Percentiles rank a stretch among this genome's conserved stretches.
Evolutionary conservation across 495 filamentous ascomycete genomes (phyloP).

Genomic region (Jackrogersella minutella): DNA sequence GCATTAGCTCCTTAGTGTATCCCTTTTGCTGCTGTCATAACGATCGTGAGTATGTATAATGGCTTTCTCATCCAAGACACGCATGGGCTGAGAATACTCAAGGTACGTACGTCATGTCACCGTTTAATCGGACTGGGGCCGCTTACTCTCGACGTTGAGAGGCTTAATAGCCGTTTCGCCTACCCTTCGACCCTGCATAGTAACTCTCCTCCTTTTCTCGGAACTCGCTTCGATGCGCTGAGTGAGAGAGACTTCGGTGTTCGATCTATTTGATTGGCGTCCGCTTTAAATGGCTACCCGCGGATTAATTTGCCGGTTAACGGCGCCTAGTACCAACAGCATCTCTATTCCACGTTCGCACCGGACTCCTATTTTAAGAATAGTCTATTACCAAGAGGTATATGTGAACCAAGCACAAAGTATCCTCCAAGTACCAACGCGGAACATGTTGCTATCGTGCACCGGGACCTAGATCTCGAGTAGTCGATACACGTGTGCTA

Average conservation of each 20-base stretch:
- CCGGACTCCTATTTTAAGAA: constrained; percentile 14
- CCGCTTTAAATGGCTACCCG: constrained; percentile 37
- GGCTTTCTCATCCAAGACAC: constrained; percentile 32
- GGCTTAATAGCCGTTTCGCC: constrained; percentile 20
- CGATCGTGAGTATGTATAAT: constrained; percentile 19
- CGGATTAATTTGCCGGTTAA: constrained; percentile 27
- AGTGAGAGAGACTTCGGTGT: constrained; percentile 4
- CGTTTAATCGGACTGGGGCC: constrained; percentile 23
- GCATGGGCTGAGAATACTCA: constrained; percentile 31
- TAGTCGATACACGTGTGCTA: constrained; percentile 25
- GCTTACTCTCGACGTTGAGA: constrained; percentile 37
- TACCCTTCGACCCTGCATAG: constrained; percentile 24
- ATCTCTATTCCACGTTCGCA: constrained; percentile 21
- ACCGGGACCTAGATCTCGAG: constrained; percentile 7
- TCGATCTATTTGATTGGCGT: constrained; percentile 9
- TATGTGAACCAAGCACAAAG: constrained; percentile 20
- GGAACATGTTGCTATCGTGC: constrained; percentile 17
- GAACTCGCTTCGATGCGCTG: constrained; percentile 18
- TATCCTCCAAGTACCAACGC: constrained; percentile 30
- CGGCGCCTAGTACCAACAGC: constrained; percentile 20
- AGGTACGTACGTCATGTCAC: constrained; percentile 24
- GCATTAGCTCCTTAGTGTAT: constrained; percentile 33
- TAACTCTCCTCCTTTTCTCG: constrained; percentile 9
- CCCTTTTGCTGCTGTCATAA: constrained; percentile 22
- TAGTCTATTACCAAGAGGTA: constrained; percentile 9